phyloP scores from a whole-genome alignment of 106 monocot genomes.

The Ottelia alismoides region DNA sequence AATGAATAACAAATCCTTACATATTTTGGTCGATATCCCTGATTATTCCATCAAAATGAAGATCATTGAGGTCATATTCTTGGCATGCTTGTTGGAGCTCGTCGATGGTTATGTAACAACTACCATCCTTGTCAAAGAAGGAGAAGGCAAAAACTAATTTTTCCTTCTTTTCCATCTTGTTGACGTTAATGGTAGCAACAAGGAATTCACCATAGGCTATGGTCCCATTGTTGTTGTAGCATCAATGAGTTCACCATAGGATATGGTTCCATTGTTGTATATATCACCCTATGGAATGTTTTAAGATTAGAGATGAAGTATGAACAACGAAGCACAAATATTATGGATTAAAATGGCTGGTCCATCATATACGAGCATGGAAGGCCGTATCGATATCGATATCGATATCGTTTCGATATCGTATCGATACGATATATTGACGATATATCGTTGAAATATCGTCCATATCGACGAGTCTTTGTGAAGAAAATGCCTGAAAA shows the following conservation, averaged over 20 bases:
- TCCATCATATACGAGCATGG: too few relatives aligned
- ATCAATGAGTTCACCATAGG: too few relatives aligned
- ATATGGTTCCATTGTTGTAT: constrained; percentile 22
- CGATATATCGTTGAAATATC: too few relatives aligned
- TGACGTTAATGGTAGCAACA: constrained; percentile 20
- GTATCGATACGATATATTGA: too few relatives aligned
- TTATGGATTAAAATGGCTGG: too few relatives aligned
- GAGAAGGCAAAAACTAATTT: constrained; percentile 17
- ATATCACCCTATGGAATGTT: constrained; percentile 14
- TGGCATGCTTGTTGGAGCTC: constrained; percentile 22
- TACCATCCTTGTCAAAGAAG: constrained; percentile 22
- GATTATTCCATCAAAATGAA: constrained; percentile 25
- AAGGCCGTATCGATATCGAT: too few relatives aligned
- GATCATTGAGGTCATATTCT: constrained; percentile 17
- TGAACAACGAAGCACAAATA: too few relatives aligned
- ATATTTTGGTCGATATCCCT: constrained; percentile 22
- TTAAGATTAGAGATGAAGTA: background rate
- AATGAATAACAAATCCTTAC: too few relatives aligned
- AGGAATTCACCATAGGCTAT: constrained; percentile 21
- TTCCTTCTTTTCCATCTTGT: constrained; percentile 25
- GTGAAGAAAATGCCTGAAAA: too few relatives aligned
- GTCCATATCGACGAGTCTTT: too few relatives aligned
- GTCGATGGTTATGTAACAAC: constrained; percentile 23
- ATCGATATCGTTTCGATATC: too few relatives aligned
- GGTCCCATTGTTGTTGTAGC: too few relatives aligned